phyloP scores from a whole-genome alignment of 2,329 filamentous ascomycete species.

The Fusarium hostae region DNA sequence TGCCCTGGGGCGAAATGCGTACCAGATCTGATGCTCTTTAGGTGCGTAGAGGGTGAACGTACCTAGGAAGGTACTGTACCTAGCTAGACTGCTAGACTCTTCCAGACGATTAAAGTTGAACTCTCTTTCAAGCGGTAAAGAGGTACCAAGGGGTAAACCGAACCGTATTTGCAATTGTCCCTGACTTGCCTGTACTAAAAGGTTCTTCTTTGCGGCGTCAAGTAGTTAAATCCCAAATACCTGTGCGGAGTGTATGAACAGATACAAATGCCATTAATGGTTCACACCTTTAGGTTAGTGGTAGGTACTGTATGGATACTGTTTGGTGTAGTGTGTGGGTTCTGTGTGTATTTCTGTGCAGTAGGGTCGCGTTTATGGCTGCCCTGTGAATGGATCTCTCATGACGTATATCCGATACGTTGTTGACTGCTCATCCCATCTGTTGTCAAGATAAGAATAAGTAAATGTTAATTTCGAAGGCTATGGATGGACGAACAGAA shows the following conservation, averaged over 20 bases:
- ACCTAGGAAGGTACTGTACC: not conserved
- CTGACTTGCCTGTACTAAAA: constrained; percentile 24
- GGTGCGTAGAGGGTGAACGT: not conserved
- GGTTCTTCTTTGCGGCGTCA: not conserved
- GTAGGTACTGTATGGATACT: not conserved
- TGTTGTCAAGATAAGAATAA: not conserved
- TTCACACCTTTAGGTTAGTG: not conserved
- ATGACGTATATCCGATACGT: constrained; percentile 33
- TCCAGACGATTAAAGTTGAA: constrained; percentile 27
- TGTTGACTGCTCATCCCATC: not conserved
- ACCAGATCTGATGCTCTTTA: constrained; percentile 28
- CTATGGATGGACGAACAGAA: not conserved
- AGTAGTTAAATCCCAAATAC: not conserved
- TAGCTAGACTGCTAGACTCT: constrained; percentile 26
- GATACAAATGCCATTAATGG: not conserved
- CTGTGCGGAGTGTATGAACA: not conserved
- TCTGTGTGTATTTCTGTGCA: constrained; percentile 28
- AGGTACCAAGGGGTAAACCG: constrained; percentile 21
- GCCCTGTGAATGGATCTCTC: constrained; percentile 20
- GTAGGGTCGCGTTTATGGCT: constrained; percentile 28
- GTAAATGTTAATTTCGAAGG: not conserved
- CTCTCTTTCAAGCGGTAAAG: constrained; percentile 25
- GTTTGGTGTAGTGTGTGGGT: not conserved
- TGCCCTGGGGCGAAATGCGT: constrained; percentile 33
- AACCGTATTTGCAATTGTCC: constrained; percentile 24